A percentile compares a stretch with the other conserved stretches of the same genome.
Evolutionary conservation across 768 basidiomycete genomes (phyloP).

Genomic region (Hydnum rufescens): DNA sequence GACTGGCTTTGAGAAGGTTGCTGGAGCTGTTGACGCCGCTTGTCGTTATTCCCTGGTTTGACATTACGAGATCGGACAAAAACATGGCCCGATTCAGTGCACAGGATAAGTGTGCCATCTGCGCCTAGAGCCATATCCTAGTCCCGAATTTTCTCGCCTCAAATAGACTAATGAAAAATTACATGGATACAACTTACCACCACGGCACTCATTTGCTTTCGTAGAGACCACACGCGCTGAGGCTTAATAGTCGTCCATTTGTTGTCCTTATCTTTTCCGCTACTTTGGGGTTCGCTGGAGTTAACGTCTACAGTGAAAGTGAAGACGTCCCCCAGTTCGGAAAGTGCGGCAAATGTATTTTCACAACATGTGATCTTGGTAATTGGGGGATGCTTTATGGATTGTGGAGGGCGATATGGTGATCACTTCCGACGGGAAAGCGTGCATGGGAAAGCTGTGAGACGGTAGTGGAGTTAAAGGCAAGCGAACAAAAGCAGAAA

Average conservation of each 20-base stretch:
- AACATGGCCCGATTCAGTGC: constrained; percentile 88
- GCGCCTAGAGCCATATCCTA: constrained; percentile 77
- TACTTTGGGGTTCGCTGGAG: constrained; percentile 11
- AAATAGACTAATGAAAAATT: too few species aligned
- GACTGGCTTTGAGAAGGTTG: neutral
- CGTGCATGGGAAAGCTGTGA: constrained; percentile 50
- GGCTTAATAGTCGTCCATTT: constrained; percentile 35
- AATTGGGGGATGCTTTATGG: constrained; percentile 47
- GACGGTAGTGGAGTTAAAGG: neutral
- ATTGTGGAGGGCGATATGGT: constrained; percentile 68
- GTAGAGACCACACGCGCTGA: constrained; percentile 76
- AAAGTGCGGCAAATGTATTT: constrained; percentile 62
- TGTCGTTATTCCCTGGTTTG: constrained; percentile 13
- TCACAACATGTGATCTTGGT: constrained; percentile 65
- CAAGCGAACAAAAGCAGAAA: neutral
- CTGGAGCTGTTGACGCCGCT: too few species aligned
- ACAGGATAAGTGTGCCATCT: constrained; percentile 77
- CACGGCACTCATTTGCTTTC: constrained; percentile 72
- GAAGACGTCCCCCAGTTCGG: constrained; percentile 79
- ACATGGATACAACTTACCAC: constrained; percentile 26
- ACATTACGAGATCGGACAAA: constrained; percentile 53
- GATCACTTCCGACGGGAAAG: constrained; percentile 53
- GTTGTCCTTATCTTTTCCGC: constrained; percentile 17
- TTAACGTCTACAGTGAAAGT: constrained; percentile 33
- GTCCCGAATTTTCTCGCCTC: neutral